A percentile compares a stretch with the other conserved stretches of the same genome.
These are phyloP conservation scores for Pythium chondricola DNA, from an alignment of 352 stramenopile species.

Conservation along the genomic window DNA sequence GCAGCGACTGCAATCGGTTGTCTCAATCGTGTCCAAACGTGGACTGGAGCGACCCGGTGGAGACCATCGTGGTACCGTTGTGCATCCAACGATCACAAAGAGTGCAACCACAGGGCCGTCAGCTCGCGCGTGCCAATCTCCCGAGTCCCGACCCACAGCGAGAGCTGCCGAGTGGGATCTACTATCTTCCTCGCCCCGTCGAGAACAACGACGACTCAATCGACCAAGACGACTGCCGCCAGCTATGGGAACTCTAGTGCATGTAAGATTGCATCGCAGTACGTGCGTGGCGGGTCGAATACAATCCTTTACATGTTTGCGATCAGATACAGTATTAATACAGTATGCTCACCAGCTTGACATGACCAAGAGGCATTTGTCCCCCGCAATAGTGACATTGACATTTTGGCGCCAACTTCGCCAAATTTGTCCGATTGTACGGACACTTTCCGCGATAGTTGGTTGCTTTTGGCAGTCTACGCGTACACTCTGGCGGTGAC, in stretches of 20 bases:
- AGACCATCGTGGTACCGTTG: not conserved
- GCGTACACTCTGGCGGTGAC: slow-evolving; percentile 4
- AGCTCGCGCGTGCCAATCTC: not conserved
- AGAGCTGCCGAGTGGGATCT: not conserved
- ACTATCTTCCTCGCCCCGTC: not conserved
- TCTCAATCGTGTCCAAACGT: slow-evolving; percentile 15
- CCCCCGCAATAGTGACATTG: too few relatives aligned
- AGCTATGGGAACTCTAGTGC: not conserved
- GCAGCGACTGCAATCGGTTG: not conserved
- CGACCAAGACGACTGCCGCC: not conserved
- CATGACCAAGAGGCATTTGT: too few relatives aligned
- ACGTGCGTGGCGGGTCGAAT: too few relatives aligned
- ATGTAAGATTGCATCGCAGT: too few relatives aligned
- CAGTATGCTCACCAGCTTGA: too few relatives aligned
- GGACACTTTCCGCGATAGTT: not conserved
- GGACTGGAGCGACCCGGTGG: slow-evolving; percentile 13
- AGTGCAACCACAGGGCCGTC: not conserved
- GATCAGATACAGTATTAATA: too few relatives aligned
- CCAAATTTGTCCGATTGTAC: slow-evolving; percentile 11
- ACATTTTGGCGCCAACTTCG: not conserved
- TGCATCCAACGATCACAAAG: slow-evolving; percentile 7
- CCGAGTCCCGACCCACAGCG: not conserved
- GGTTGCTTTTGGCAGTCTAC: slow-evolving; percentile 7
- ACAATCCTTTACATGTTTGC: not conserved
- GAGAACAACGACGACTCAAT: not conserved